These are phyloP conservation scores for Aspergillus mulundensis DNA, from an alignment of 495 filamentous ascomycete genomes.

Conservation along the genomic window DNA sequence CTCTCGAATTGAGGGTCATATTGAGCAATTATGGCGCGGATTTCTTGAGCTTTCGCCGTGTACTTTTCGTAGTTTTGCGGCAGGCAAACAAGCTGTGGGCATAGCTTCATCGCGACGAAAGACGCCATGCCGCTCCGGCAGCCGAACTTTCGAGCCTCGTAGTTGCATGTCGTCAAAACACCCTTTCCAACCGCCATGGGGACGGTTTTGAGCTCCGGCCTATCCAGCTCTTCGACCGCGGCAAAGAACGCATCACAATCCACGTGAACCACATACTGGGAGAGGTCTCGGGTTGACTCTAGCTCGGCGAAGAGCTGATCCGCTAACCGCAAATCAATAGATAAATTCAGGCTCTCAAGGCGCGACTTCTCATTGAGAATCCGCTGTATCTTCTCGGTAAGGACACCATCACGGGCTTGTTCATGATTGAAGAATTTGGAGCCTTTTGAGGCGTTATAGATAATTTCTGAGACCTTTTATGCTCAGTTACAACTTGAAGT, in stretches of 20 bases:
- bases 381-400: conserved; percentile 82
- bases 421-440: conserved; percentile 97
- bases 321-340: conserved; percentile 64
- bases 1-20: conserved; percentile 92
- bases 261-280: conserved; percentile 81
- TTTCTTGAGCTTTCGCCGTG: conserved; percentile 80
- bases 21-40: conserved; percentile 72
- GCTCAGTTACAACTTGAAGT: not conserved
- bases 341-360: conserved; percentile 72
- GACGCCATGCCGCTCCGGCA: conserved; percentile 92
- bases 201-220: conserved; percentile 80
- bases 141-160: conserved; percentile 83
- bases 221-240: conserved; percentile 87
- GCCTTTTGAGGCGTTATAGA: conserved; percentile 94
- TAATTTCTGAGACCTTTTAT: conserved; percentile 81
- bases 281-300: conserved; percentile 74
- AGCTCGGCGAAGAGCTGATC: conserved; percentile 80
- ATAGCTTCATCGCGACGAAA: conserved; percentile 93
- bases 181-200: conserved; percentile 93
- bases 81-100: conserved; percentile 79
- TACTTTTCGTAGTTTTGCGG: conserved; percentile 90
- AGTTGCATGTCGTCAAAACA: conserved; percentile 94
- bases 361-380: conserved; percentile 73
- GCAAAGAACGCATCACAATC: conserved; percentile 99
- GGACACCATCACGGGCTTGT: conserved; percentile 70